Percentiles rank a stretch among this genome's conserved stretches.
phyloP scores from a whole-genome alignment of 2,329 filamentous ascomycete genomes.

The Zalaria sp. region DNA sequence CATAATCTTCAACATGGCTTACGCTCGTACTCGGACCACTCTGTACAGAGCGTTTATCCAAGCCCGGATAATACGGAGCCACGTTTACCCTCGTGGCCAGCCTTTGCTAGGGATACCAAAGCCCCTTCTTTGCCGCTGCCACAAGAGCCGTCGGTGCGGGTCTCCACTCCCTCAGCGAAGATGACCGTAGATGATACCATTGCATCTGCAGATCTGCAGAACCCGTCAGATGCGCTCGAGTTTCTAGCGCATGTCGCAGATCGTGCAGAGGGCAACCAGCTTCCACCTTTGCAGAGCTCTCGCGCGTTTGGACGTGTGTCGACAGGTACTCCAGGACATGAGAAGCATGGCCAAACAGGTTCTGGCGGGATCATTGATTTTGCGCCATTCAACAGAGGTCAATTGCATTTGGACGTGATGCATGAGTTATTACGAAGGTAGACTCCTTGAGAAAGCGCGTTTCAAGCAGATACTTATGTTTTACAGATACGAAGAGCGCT shows the following conservation, averaged over 20 bases:
- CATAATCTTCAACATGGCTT: not conserved
- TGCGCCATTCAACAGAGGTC: conserved; percentile 14
- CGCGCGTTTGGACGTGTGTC: not conserved
- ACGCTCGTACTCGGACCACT: too few relatives aligned
- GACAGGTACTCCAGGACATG: not conserved
- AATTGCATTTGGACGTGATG: conserved; percentile 15
- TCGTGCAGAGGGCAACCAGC: conserved; percentile 14
- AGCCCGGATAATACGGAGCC: not conserved
- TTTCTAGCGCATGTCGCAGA: conserved; percentile 19
- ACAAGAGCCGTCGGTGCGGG: not conserved
- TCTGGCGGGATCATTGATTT: conserved; percentile 6
- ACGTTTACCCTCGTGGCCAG: conserved; percentile 1
- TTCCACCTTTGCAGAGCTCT: conserved; percentile 15
- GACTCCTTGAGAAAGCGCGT: not conserved
- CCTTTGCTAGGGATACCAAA: not conserved
- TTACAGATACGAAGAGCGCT: conserved; percentile 15
- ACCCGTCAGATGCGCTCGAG: conserved; percentile 19
- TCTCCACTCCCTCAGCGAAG: not conserved
- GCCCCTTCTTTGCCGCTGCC: not conserved
- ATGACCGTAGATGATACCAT: conserved; percentile 16
- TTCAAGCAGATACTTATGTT: not conserved
- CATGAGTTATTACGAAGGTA: conserved; percentile 10
- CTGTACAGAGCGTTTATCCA: not conserved
- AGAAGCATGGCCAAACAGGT: not conserved
- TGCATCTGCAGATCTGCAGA: conserved; percentile 17